These are phyloP conservation scores for Diplocarpon mali DNA, from an alignment of 2,329 filamentous ascomycete genomes.

Conservation along the genomic window DNA sequence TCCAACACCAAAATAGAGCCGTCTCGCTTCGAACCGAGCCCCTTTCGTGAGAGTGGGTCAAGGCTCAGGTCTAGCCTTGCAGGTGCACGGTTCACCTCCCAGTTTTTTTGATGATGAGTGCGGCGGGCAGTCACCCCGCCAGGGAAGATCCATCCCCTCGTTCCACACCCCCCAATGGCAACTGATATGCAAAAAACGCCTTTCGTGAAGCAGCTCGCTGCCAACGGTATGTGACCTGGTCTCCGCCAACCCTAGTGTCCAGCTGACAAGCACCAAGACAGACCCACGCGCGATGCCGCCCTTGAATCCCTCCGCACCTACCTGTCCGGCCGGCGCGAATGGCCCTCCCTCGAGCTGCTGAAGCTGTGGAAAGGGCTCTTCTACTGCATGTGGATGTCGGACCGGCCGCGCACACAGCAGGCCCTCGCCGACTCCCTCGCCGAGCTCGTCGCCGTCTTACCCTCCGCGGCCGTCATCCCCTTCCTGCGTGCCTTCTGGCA, in stretches of 20 bases:
- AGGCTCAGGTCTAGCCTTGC: neutral
- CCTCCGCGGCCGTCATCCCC: slow-evolving; percentile 31
- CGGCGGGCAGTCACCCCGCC: neutral
- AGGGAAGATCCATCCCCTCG: neutral
- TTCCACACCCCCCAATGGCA: slow-evolving; percentile 14
- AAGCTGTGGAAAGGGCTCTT: slow-evolving; percentile 95
- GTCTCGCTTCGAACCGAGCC: no score
- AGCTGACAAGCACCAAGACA: slow-evolving; percentile 41
- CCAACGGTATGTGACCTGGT: slow-evolving; percentile 23
- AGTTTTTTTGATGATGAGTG: neutral
- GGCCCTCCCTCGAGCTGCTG: slow-evolving; percentile 60
- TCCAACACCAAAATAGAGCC: no score
- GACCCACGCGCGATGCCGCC: slow-evolving; percentile 65
- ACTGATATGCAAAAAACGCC: slow-evolving; percentile 26
- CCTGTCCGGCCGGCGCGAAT: slow-evolving; percentile 47
- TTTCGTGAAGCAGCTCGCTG: slow-evolving; percentile 28
- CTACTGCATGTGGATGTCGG: slow-evolving; percentile 89
- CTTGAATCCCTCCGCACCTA: slow-evolving; percentile 68
- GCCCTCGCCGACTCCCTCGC: slow-evolving; percentile 70
- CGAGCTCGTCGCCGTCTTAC: slow-evolving; percentile 51
- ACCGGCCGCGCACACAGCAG: slow-evolving; percentile 81
- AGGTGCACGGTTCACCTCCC: neutral
- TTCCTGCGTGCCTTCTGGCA: slow-evolving; percentile 59
- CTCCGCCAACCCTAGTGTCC: neutral
- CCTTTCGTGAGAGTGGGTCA: no score